Conservation (phyloP, 1,139 yeast species). For the Candida albicans region DNA sequence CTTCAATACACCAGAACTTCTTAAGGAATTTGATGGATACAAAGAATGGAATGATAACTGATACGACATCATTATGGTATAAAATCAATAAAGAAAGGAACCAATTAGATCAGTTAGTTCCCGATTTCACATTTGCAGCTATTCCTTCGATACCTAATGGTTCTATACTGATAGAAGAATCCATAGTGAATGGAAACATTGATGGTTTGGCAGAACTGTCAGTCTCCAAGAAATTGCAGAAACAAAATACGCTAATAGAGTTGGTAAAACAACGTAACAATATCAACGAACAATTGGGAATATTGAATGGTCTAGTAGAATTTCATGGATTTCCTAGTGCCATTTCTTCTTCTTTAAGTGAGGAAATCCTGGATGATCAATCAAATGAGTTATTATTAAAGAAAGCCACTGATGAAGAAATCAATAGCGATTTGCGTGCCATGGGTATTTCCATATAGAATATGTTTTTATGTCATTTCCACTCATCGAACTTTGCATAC, state of each 20-base stretch:
- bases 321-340: slow-evolving; percentile 73
- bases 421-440: slow-evolving; percentile 56
- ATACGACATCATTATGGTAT: slow-evolving; percentile 89
- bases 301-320: slow-evolving; percentile 55
- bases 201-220: slow-evolving; percentile 17
- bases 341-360: slow-evolving; percentile 36
- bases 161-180: slow-evolving; percentile 15
- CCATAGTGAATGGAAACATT: slow-evolving; percentile 6
- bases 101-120: slow-evolving; percentile 71
- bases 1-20: slow-evolving; percentile 83
- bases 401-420: slow-evolving; percentile 61
- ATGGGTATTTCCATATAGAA: slow-evolving; percentile 41
- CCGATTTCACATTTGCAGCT: slow-evolving; percentile 41
- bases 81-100: slow-evolving; percentile 87
- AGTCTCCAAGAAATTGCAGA: slow-evolving; percentile 35
- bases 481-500: not conserved
- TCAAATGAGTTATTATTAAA: slow-evolving; percentile 41
- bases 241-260: slow-evolving; percentile 40
- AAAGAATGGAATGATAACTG: slow-evolving; percentile 62
- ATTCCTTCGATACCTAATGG: slow-evolving; percentile 31
- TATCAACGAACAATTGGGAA: slow-evolving; percentile 55
- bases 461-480: not conserved
- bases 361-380: slow-evolving; percentile 27
- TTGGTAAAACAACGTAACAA: slow-evolving; percentile 57
- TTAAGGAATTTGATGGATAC: slow-evolving; percentile 67